Evolutionary conservation across 495 filamentous ascomycete genomes (phyloP).

Genomic region (Xylaria cubensis): DNA sequence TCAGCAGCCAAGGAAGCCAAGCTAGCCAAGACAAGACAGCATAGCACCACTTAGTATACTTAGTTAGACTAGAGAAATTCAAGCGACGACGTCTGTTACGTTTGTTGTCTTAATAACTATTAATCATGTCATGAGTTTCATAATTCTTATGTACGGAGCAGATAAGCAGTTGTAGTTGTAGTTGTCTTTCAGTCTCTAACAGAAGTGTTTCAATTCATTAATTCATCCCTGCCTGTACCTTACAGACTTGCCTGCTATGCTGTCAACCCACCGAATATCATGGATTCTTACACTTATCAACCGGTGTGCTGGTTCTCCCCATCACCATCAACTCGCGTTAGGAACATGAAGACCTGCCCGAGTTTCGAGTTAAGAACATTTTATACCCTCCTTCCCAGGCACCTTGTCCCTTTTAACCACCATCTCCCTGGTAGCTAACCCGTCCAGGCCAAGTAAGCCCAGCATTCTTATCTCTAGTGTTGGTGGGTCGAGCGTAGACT

Average conservation of each 20-base stretch:
- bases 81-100: neutral
- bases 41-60: neutral
- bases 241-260: neutral
- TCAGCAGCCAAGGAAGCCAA: constrained; percentile 19
- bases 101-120: neutral
- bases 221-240: neutral
- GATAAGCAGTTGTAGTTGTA: neutral
- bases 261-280: neutral
- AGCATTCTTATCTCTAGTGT: constrained; percentile 16
- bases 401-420: neutral
- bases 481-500: constrained; percentile 9
- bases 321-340: neutral
- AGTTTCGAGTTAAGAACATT: neutral
- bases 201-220: neutral
- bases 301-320: neutral
- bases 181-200: neutral
- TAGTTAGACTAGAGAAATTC: neutral
- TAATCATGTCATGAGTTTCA: neutral
- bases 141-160: neutral
- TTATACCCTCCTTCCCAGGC: constrained; percentile 11
- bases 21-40: constrained; percentile 7
- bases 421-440: constrained; percentile 2
- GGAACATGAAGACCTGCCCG: neutral
- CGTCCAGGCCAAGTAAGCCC: neutral
- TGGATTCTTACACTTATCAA: neutral